Evolutionary conservation across 2,329 filamentous ascomycete species (phyloP), one percentile per base, ranked within the genome.

Genomic region (Aureobasidium sp.): DNA sequence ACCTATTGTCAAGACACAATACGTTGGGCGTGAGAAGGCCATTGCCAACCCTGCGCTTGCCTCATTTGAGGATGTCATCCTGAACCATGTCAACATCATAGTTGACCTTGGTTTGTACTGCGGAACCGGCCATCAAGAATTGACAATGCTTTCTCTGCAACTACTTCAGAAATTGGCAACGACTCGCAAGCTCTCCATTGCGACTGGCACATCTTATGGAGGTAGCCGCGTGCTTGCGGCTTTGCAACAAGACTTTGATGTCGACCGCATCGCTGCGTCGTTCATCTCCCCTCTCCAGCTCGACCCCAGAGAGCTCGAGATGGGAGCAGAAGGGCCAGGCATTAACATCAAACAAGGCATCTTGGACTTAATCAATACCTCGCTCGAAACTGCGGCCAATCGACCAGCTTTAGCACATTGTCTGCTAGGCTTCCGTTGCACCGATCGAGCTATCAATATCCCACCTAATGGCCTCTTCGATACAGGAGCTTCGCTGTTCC

Each of bases 21-120:
- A 83, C 22, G 81, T 80, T 31, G 78, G 82, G 52, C 82, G 84
- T 56, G 79, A 82, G 31, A 76, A 79, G 9, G 81, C 83, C 4
- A 86, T 94, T 24, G 82, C 87, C 0, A 91, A 89, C 67, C 83
- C 88, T 6, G 86, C 90, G 0, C 89, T 93, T 67, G 81, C 88
- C n/a, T 92, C 89, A 0, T 93, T 99, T 68, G 93, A 97, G 71
- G 95, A 99, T 70, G 91, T 90, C 8, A 80, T 99, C 22, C 80
- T 96, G 42, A 91, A 87, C 62, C 88, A 94, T 68, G 78, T 99
- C 31, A 80, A 83, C 45, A 78, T 96, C 7, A 83, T 97, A 44
- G 86, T 91, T 3, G 87, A 94, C 66, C 78, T 99, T 27, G 92
- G 92, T 33, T 83, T 90, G 35, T 97, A 94, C 72, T 93, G 91